phyloP scores from a whole-genome alignment of 179 eudicot genomes.

The Pouteria campechiana region DNA sequence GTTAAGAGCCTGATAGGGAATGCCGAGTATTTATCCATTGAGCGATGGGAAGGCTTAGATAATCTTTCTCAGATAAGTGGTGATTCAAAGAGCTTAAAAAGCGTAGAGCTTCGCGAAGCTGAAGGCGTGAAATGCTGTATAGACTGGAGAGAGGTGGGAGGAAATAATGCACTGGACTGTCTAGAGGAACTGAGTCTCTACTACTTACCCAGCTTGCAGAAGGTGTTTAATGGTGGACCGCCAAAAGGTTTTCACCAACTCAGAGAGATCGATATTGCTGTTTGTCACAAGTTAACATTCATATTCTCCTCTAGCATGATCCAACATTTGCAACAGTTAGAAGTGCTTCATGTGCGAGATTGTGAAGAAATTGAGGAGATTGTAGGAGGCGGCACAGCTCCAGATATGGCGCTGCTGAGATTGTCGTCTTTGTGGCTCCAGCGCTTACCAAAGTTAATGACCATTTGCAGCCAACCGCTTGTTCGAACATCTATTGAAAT shows the following conservation, averaged over 20 bases:
- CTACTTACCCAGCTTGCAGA: too few species aligned
- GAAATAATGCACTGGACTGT: too few species aligned
- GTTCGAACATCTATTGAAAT: slow-evolving; percentile 7
- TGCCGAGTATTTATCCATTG: too few species aligned
- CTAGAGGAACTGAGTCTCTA: too few species aligned
- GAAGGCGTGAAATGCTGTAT: too few species aligned
- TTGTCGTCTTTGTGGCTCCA: slow-evolving; percentile 6
- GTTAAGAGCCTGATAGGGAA: too few species aligned
- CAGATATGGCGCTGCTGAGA: slow-evolving; percentile 9
- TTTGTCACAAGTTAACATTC: slow-evolving; percentile 6
- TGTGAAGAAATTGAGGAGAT: slow-evolving; percentile 9
- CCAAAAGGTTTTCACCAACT: not conserved
- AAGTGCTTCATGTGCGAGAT: slow-evolving; percentile 9
- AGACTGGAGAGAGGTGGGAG: too few species aligned
- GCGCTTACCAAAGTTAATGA: slow-evolving; percentile 7
- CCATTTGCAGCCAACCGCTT: slow-evolving; percentile 5
- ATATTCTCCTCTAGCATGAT: not conserved
- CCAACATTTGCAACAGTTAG: slow-evolving; percentile 9
- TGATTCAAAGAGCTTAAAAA: too few species aligned
- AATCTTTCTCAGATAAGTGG: too few species aligned
- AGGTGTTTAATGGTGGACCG: too few species aligned
- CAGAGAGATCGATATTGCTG: slow-evolving; percentile 7
- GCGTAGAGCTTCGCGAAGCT: too few species aligned
- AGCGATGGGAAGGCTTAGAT: too few species aligned
- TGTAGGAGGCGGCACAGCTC: slow-evolving; percentile 1